A percentile compares a stretch with the other conserved stretches of the same genome.
These are phyloP conservation scores for Asterophora lycoperdoides DNA, from an alignment of 768 basidiomycete genomes.

Conservation along the genomic window DNA sequence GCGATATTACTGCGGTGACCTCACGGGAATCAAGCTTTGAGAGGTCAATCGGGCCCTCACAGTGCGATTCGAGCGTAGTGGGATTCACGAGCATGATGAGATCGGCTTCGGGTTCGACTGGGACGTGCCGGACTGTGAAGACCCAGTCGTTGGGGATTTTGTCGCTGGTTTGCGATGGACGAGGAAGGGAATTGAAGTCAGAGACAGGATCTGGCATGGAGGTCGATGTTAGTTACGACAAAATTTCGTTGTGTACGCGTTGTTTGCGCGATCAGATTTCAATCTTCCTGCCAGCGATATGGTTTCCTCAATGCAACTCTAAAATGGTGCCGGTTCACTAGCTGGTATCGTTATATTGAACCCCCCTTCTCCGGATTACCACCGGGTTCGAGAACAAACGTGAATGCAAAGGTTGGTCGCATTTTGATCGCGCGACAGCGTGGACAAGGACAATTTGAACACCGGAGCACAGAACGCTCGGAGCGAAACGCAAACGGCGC, in stretches of 20 bases:
- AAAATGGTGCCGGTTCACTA: no score
- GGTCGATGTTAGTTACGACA: not conserved
- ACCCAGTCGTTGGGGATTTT: slow-evolving; percentile 10
- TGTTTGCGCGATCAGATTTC: not conserved
- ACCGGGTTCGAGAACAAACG: no score
- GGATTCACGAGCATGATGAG: slow-evolving; percentile 14
- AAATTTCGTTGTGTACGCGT: not conserved
- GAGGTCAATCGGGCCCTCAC: slow-evolving; percentile 12
- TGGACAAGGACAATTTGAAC: no score
- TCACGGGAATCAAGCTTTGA: not conserved
- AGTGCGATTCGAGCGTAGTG: slow-evolving; percentile 5
- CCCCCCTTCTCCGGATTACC: no score
- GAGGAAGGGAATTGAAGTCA: slow-evolving; percentile 6
- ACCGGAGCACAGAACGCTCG: no score
- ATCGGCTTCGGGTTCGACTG: slow-evolving; percentile 7
- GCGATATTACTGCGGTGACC: not conserved
- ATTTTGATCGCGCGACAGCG: no score
- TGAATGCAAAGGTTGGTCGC: no score
- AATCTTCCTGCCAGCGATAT: no score
- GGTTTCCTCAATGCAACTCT: no score
- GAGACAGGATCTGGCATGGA: slow-evolving; percentile 26
- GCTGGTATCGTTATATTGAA: no score
- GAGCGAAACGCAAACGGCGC: no score
- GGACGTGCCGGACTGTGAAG: slow-evolving; percentile 12
- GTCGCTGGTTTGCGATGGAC: not conserved